phyloP scores from a whole-genome alignment of 495 filamentous ascomycete genomes.

The Arthonia radiata region DNA sequence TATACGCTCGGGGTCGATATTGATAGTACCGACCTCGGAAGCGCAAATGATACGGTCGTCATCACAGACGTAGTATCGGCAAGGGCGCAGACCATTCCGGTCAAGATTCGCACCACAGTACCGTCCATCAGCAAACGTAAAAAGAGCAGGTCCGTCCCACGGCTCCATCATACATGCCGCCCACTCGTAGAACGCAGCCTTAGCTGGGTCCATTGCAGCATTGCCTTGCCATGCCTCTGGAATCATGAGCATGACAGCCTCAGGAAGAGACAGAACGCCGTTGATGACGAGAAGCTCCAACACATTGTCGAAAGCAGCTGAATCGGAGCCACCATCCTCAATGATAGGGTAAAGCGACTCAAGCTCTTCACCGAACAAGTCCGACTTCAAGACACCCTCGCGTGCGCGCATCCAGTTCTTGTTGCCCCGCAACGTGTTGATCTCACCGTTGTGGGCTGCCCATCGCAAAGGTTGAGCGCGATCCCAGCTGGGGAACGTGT shows the following conservation, averaged over 20 bases:
- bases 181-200: conserved; percentile 98
- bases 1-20: conserved; percentile 70
- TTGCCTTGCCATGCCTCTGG: conserved; percentile 98
- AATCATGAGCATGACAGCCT: conserved; percentile 98
- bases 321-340: conserved; percentile 94
- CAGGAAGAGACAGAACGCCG: conserved; percentile 84
- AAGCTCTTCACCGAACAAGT: conserved; percentile 80
- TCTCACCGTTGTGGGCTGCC: conserved; percentile 98
- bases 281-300: conserved; percentile 90
- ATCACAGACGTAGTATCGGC: conserved; percentile 93
- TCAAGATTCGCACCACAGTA: conserved; percentile 99
- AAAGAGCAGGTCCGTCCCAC: conserved; percentile 94
- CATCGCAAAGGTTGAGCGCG: conserved; percentile 89
- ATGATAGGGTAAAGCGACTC: conserved; percentile 84
- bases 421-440: conserved; percentile 94
- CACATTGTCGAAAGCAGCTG: conserved; percentile 95
- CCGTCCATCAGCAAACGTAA: conserved; percentile 92
- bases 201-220: conserved; percentile 70
- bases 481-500: conserved; percentile 98
- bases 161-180: conserved; percentile 99
- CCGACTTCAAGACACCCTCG: conserved; percentile 85
- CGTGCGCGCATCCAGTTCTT: conserved; percentile 99
- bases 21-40: conserved; percentile 90
- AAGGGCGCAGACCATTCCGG: conserved; percentile 87
- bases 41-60: conserved; percentile 98